These are phyloP conservation scores for Aspergillus ochraceoroseus DNA, from an alignment of 2,329 filamentous ascomycete species.

Conservation along the genomic window DNA sequence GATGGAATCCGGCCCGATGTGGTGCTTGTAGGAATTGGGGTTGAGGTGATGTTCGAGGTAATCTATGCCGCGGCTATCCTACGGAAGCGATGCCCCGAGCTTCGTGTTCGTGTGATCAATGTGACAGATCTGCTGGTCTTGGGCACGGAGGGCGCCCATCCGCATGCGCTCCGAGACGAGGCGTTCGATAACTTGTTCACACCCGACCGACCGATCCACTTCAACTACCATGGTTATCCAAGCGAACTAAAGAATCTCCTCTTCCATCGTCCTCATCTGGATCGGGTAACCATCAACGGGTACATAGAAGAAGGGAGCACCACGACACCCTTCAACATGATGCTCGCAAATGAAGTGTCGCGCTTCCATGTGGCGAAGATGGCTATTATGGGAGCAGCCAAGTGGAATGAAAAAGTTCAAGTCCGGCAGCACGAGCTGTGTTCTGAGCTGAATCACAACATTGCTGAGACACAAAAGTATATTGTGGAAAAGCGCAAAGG, in stretches of 20 bases:
- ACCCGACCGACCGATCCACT: slow-evolving; percentile 51
- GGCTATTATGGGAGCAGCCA: slow-evolving; percentile 49
- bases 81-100: slow-evolving; percentile 45
- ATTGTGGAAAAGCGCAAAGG: slow-evolving; percentile 52
- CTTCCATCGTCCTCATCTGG: slow-evolving; percentile 52
- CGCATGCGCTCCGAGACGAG: slow-evolving; percentile 52
- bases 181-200: slow-evolving; percentile 57
- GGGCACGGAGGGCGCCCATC: slow-evolving; percentile 52
- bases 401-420: slow-evolving; percentile 47
- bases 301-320: slow-evolving; percentile 64
- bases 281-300: slow-evolving; percentile 53
- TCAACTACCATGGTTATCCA: slow-evolving; percentile 65
- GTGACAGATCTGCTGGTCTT: slow-evolving; percentile 64
- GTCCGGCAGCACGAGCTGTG: slow-evolving; percentile 45
- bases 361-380: slow-evolving; percentile 56
- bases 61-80: slow-evolving; percentile 57
- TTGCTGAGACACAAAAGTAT: slow-evolving; percentile 50
- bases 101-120: slow-evolving; percentile 59
- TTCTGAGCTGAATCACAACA: slow-evolving; percentile 47
- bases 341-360: slow-evolving; percentile 58
- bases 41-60: slow-evolving; percentile 62
- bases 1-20: slow-evolving; percentile 56
- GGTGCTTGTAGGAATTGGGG: slow-evolving; percentile 60
- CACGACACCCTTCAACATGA: slow-evolving; percentile 66
- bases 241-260: slow-evolving; percentile 58